These are phyloP conservation scores for Chlorella sorokiniana DNA, from an alignment of 139 green algal species.

Conservation along the genomic window DNA sequence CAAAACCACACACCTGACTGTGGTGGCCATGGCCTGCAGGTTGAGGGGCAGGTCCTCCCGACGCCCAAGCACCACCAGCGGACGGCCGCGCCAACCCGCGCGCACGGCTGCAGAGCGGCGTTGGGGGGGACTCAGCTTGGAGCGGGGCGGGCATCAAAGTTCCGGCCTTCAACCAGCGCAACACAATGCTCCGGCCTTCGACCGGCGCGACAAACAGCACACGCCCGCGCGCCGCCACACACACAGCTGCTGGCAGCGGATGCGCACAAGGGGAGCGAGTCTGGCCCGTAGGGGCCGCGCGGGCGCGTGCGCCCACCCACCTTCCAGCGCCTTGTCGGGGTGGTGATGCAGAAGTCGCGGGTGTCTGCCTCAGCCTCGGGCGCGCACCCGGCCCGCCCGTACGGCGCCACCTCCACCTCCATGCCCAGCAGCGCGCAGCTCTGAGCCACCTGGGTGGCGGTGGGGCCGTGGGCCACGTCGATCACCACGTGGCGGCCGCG, in stretches of 20 bases:
- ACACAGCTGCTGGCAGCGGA: neutral
- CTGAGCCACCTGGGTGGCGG: slow-evolving; percentile 26
- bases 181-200: too few species aligned
- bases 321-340: slow-evolving; percentile 34
- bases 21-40: slow-evolving; percentile 26
- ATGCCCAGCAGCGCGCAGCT: slow-evolving; percentile 43
- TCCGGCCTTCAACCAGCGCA: too few species aligned
- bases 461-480: slow-evolving; percentile 27
- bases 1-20: slow-evolving; percentile 15
- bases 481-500: slow-evolving; percentile 15
- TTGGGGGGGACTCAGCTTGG: neutral
- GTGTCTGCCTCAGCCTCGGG: neutral
- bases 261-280: neutral
- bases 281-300: neutral
- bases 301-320: neutral
- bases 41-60: slow-evolving; percentile 42
- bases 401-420: slow-evolving; percentile 8
- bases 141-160: neutral
- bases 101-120: slow-evolving; percentile 30
- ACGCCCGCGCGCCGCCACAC: too few species aligned
- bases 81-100: slow-evolving; percentile 58
- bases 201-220: too few species aligned
- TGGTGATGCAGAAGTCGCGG: slow-evolving; percentile 53
- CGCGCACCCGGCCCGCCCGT: neutral
- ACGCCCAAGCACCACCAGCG: slow-evolving; percentile 62